Evolutionary conservation across 1,284 basidiomycete genomes (phyloP), one percentile per base, ranked within the genome.

Genomic region (Veloporphyrellus conicus): DNA sequence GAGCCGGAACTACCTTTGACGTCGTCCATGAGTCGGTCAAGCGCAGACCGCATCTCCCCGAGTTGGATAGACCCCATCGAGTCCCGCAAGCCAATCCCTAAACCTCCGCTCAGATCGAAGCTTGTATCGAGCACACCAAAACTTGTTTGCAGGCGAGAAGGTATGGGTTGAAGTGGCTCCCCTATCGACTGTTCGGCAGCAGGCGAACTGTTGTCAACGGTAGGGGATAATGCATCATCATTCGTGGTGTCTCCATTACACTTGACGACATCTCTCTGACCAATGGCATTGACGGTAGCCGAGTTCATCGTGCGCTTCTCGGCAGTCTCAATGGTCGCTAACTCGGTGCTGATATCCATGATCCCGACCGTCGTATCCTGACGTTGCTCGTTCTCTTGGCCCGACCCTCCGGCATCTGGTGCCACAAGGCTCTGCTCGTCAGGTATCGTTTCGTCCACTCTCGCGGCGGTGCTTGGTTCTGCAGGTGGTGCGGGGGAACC

Each of bases 1-100:
- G 64, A n/a, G 16, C 52, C 44, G 6, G 58, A 61, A 36, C 70
- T 71, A 27, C 74, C 76, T 45, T 79, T 81, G 29, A 88, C 85
- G 53, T 87, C 79, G 50, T 87, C 83, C 77, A 87, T 85, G 31
- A 90, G 71, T 48, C 82, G 71, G 60, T 90, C 88, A 42, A 90
- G 72, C 5, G 87, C 87, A 55, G 84, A 87, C 55, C 77, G 74
- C 77, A 87, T 84, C 46, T 87, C 84, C 49, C 78, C 77, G 11
- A 87, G 75, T 55, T 82, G 64, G 29, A 66, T 62, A 8, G 66
- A 67, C 6, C 59, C 54, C 56, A 62, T 44, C 3, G 63, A 67
- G n/a, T 65, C 63, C 23, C 49, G 61, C 23, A 57, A 46, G 33
- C 58, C 59, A 19, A 53, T 48, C 7, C 49, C 54, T 19, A 70